Conservation (phyloP, 306 rosid genomes). For the Hippophae rhamnoides region DNA sequence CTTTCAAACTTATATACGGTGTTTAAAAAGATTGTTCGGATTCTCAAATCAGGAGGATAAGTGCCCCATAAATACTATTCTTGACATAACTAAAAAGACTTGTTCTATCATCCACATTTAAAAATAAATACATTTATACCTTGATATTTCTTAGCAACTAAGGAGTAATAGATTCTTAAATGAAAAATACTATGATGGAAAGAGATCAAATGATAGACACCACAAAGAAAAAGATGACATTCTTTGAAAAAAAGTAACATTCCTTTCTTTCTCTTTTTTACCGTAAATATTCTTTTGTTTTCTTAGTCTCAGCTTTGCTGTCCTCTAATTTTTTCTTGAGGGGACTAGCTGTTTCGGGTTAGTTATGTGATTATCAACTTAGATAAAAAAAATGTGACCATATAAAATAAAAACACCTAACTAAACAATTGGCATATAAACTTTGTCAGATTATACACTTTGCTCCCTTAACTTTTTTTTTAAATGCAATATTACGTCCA, state of each 20-base stretch:
- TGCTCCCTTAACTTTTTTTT: too few relatives aligned
- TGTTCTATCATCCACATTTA: too few relatives aligned
- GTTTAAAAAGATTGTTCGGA: slow-evolving; percentile 3
- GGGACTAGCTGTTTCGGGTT: slow-evolving; percentile 7
- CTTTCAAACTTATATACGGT: not conserved
- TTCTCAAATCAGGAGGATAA: slow-evolving; percentile 1
- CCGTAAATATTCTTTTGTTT: not conserved
- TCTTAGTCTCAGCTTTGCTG: not conserved
- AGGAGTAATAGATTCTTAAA: slow-evolving; percentile 30
- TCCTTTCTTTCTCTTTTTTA: too few relatives aligned
- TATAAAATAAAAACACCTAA: not conserved
- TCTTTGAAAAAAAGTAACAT: slow-evolving; percentile 25
- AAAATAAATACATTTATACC: slow-evolving; percentile 19
- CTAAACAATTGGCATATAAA: too few relatives aligned
- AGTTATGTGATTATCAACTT: slow-evolving; percentile 17
- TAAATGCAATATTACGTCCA: too few relatives aligned
- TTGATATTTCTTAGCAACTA: slow-evolving; percentile 20
- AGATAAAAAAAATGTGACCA: not conserved
- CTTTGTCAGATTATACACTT: too few relatives aligned
- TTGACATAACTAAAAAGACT: too few relatives aligned
- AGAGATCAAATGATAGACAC: slow-evolving; percentile 13
- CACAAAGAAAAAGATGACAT: slow-evolving; percentile 31
- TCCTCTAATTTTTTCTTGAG: slow-evolving; percentile 7
- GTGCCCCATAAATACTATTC: not conserved
- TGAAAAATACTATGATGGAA: slow-evolving; percentile 21